These are phyloP conservation scores for Penicillium sp. DNA, from an alignment of 2,329 filamentous ascomycete genomes.

Conservation along the genomic window DNA sequence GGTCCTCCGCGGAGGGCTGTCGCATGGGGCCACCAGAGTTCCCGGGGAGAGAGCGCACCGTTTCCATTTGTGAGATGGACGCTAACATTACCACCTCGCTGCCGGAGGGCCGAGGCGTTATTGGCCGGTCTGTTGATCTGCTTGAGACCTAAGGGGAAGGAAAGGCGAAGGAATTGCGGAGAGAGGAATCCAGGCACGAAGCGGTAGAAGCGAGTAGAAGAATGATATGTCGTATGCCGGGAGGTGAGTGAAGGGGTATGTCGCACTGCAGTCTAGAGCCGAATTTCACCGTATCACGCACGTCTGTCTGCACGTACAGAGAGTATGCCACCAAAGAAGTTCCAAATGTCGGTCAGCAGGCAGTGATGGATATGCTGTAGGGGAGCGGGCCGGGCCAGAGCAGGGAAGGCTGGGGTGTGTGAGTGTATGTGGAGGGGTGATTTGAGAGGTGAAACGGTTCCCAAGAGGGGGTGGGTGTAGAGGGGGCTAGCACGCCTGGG, in stretches of 20 bases:
- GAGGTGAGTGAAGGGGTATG: slow-evolving; percentile 24
- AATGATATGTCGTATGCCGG: slow-evolving; percentile 21
- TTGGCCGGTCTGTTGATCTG: slow-evolving; percentile 1
- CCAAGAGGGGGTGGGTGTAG: background rate
- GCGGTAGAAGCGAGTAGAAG: slow-evolving; percentile 13
- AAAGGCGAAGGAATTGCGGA: slow-evolving; percentile 11
- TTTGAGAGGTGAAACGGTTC: background rate
- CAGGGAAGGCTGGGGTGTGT: slow-evolving; percentile 12
- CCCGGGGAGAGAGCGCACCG: slow-evolving; percentile 37
- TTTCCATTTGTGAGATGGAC: slow-evolving; percentile 43
- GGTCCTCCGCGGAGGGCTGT: slow-evolving; percentile 52
- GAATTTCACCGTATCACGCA: slow-evolving; percentile 37
- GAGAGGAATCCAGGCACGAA: slow-evolving; percentile 17
- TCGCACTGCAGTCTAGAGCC: slow-evolving; percentile 37
- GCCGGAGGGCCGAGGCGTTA: background rate
- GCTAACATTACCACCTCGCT: slow-evolving; percentile 39
- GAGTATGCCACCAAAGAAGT: slow-evolving; percentile 13
- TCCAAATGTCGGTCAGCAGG: slow-evolving; percentile 42
- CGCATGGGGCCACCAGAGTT: slow-evolving; percentile 39
- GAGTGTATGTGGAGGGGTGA: background rate
- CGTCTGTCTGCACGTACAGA: slow-evolving; percentile 4
- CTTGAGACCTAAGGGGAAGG: background rate
- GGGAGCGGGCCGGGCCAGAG: slow-evolving; percentile 19
- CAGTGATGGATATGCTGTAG: slow-evolving; percentile 21
- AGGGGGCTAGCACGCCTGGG: background rate